Evolutionary conservation across 108 stramenopile species (phyloP), one percentile per base, ranked within the genome.

Genomic region (Skeletonema costatum): DNA sequence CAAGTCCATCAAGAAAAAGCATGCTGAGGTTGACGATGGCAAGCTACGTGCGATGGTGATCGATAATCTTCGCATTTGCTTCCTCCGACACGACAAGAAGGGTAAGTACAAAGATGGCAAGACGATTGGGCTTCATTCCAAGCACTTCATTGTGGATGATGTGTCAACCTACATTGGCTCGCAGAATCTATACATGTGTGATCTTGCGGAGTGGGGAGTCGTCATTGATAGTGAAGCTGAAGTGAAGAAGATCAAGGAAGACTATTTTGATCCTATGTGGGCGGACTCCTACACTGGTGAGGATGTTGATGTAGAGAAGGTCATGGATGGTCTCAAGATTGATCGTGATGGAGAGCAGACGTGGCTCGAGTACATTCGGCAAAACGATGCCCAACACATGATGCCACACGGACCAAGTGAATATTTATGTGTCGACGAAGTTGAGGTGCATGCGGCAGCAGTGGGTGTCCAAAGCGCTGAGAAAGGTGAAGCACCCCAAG

Each of bases 251-350:
- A 82, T 85, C 12, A 78, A 74, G 66, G 21, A 50, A 5, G 77
- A 85, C 16, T 85, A 78, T 31, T 85, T 81, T 59, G 38, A 68
- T 65, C 76, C 80, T 3, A 69, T 88, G 81, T 90, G 89, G 89
- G 32, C 82, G 41, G 74, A 71, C 16, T 90, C 89, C 0, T 90
- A 77, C 48, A 85, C 77, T 42, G 74, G 70, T 21, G 87, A 88
- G 58, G 89, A 90, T 76, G 87, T 87, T 61, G 77, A 87, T 39
- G 87, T 88, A 5, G 67, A 88, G 56, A 39, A 65, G 25, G 87
- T 88, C 48, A 90, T 89, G 89, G 89, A 89, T 74, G 89, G 85
- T 19, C 74, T 87, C 10, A 68, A 86, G 36, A 77, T 90, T 66
- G 77, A 88, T 71, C 83, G 89, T 13, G 71, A 58, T 65, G 85